Evolutionary conservation across 164 flowering plant genomes (phyloP).

Genomic region (Vitis rotundifolia): DNA sequence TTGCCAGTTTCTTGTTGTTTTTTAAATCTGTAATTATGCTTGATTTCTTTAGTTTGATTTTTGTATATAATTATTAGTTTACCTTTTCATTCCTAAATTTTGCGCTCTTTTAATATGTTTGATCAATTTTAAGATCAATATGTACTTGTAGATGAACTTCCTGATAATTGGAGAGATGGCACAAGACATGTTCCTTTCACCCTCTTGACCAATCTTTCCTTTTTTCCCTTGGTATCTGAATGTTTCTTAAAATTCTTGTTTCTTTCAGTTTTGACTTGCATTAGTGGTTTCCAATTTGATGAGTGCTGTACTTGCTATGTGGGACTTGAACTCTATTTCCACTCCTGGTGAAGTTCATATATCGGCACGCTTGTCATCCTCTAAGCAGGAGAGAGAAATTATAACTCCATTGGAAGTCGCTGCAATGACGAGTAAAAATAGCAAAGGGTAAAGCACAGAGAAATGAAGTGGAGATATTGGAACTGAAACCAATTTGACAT

Average conservation of each 20-base stretch:
- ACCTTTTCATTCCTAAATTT: too few species aligned
- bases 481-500: slow-evolving; percentile 15
- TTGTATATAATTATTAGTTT: too few species aligned
- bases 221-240: slow-evolving; percentile 67
- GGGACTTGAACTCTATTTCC: slow-evolving; percentile 14
- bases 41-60: too few species aligned
- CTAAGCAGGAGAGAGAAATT: slow-evolving; percentile 72
- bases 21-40: too few species aligned
- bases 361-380: slow-evolving; percentile 79
- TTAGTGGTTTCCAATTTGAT: not conserved
- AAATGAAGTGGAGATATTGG: slow-evolving; percentile 42
- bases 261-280: slow-evolving; percentile 9
- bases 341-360: slow-evolving; percentile 84
- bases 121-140: not conserved
- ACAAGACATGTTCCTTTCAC: slow-evolving; percentile 53
- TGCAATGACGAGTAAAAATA: slow-evolving; percentile 80
- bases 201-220: slow-evolving; percentile 82
- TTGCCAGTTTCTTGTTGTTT: too few species aligned
- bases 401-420: slow-evolving; percentile 96
- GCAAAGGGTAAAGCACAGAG: slow-evolving; percentile 35
- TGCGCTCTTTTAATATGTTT: too few species aligned
- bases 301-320: not conserved
- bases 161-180: slow-evolving; percentile 71
- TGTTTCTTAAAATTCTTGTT: slow-evolving; percentile 10
- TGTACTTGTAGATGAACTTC: slow-evolving; percentile 65